Evolutionary conservation across 805 yeast genomes (phyloP).

Genomic region (Cyberlindnera subsufficiens): DNA sequence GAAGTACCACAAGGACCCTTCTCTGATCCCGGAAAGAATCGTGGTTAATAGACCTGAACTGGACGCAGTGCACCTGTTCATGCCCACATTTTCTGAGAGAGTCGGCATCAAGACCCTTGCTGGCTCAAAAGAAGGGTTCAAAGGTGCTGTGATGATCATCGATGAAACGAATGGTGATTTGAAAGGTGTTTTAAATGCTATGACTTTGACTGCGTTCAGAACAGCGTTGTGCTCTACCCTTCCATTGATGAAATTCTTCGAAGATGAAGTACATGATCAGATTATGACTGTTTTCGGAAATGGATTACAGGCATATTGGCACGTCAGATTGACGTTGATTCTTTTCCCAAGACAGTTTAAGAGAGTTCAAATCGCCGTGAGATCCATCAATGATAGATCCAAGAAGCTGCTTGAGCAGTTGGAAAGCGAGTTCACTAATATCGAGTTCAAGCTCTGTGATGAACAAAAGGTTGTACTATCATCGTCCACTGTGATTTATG

Average conservation of each 20-base stretch:
- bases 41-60: slow-evolving; percentile 34
- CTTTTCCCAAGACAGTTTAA: slow-evolving; percentile 33
- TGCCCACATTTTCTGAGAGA: slow-evolving; percentile 55
- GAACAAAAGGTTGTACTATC: slow-evolving; percentile 24
- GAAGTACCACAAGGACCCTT: slow-evolving; percentile 37
- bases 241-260: slow-evolving; percentile 34
- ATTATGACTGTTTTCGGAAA: slow-evolving; percentile 46
- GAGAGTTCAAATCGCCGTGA: slow-evolving; percentile 39
- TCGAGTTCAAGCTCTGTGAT: slow-evolving; percentile 22
- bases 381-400: slow-evolving; percentile 36
- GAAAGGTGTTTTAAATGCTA: slow-evolving; percentile 50
- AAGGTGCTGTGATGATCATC: slow-evolving; percentile 48
- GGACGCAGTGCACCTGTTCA: slow-evolving; percentile 45
- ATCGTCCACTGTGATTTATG: slow-evolving; percentile 44
- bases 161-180: slow-evolving; percentile 46
- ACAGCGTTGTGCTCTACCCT: slow-evolving; percentile 55
- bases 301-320: slow-evolving; percentile 67
- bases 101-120: slow-evolving; percentile 59
- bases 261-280: slow-evolving; percentile 18
- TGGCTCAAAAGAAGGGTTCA: slow-evolving; percentile 54
- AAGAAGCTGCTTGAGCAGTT: slow-evolving; percentile 22
- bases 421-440: slow-evolving; percentile 23
- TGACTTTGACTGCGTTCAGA: slow-evolving; percentile 57
- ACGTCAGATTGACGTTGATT: slow-evolving; percentile 36
- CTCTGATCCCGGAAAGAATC: slow-evolving; percentile 49